A percentile compares a stretch with the other conserved stretches of the same genome.
These are phyloP conservation scores for Epichloe hybrida DNA, from an alignment of 2,329 filamentous ascomycete genomes.

Conservation along the genomic window DNA sequence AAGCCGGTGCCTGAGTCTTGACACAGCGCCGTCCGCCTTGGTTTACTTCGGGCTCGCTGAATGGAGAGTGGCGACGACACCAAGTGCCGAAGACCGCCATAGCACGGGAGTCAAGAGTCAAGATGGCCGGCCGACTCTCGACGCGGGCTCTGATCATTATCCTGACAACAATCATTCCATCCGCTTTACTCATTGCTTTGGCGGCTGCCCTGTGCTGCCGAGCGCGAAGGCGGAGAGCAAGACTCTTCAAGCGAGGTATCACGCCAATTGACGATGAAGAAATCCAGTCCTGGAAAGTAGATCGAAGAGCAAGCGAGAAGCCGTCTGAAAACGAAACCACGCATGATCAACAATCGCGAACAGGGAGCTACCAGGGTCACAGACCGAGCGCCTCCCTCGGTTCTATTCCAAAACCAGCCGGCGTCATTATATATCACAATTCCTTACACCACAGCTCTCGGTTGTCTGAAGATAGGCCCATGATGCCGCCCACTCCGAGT, in stretches of 20 bases:
- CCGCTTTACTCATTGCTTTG: constrained; percentile 22
- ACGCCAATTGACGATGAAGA: constrained; percentile 52
- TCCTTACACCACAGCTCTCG: constrained; percentile 9
- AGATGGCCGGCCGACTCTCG: background rate
- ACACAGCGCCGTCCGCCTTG: no score
- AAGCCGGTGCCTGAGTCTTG: no score
- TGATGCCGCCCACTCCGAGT: constrained; percentile 18
- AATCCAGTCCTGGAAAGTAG: constrained; percentile 48
- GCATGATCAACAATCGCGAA: constrained; percentile 1
- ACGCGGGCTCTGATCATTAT: constrained; percentile 25
- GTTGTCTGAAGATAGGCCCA: constrained; percentile 17
- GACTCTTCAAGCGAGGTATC: constrained; percentile 39
- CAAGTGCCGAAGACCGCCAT: background rate
- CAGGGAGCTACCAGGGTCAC: constrained; percentile 10
- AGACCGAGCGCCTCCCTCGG: constrained; percentile 17
- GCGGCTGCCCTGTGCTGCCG: constrained; percentile 25
- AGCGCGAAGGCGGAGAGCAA: constrained; percentile 24
- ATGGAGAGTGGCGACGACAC: background rate
- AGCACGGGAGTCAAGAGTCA: background rate
- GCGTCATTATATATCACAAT: constrained; percentile 40
- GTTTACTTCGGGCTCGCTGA: background rate
- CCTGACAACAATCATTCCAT: constrained; percentile 37
- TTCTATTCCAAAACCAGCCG: constrained; percentile 33
- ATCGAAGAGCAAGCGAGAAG: constrained; percentile 18
- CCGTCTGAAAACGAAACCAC: constrained; percentile 1